These are phyloP conservation scores for Cucumis hystrix DNA, from an alignment of 306 rosid species.

Conservation along the genomic window DNA sequence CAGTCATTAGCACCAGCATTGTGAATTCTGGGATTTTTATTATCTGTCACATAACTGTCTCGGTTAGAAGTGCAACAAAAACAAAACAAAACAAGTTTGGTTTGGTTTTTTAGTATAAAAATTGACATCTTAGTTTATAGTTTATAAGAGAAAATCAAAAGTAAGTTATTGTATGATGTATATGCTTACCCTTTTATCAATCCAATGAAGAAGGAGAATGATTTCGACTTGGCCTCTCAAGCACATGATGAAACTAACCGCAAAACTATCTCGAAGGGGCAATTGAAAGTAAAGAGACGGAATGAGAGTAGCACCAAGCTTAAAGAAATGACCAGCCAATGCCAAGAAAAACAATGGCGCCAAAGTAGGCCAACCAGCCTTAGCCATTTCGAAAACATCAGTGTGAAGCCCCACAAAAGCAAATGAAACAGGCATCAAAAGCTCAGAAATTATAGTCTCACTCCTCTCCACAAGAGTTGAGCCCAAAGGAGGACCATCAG, in stretches of 20 bases:
- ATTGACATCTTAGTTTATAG: no score
- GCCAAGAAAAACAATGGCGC: constrained; percentile 32
- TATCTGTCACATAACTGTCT: constrained; percentile 24
- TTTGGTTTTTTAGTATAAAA: no score
- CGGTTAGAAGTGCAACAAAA: no score
- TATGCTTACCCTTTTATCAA: constrained; percentile 42
- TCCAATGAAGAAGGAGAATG: constrained; percentile 43
- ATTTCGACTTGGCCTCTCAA: constrained; percentile 62
- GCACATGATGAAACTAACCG: constrained; percentile 42
- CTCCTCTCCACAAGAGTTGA: constrained; percentile 25
- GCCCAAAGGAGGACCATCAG: constrained; percentile 72
- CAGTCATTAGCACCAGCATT: constrained; percentile 37
- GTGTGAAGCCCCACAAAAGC: constrained; percentile 30
- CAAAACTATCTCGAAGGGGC: constrained; percentile 39
- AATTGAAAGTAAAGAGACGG: constrained; percentile 19
- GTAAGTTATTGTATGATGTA: no score
- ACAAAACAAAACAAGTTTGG: no score
- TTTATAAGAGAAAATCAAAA: no score
- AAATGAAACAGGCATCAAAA: constrained; percentile 53
- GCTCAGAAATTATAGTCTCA: constrained; percentile 25
- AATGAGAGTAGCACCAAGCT: constrained; percentile 21
- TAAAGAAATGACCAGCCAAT: constrained; percentile 23
- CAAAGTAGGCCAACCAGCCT: constrained; percentile 26
- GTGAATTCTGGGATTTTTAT: constrained; percentile 36
- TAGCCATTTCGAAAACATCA: constrained; percentile 24